A percentile compares a stretch with the other conserved stretches of the same genome.
Conservation (phyloP, 2,329 filamentous ascomycete species). For the Apiospora arundinis region DNA sequence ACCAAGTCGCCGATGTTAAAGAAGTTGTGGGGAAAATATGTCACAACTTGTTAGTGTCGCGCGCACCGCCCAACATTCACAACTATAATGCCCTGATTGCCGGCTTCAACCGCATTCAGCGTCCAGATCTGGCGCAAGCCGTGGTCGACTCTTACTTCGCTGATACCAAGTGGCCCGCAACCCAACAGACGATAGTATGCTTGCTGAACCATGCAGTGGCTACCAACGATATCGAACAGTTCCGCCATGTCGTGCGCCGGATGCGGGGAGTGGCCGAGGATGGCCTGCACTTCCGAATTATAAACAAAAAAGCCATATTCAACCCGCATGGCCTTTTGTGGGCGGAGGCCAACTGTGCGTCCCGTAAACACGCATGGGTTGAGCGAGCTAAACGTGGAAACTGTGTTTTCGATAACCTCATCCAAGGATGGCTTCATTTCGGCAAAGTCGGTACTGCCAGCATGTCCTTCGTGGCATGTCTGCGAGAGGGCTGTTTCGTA, state of each 20-base stretch:
- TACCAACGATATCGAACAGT: conserved; percentile 47
- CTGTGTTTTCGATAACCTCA: conserved; percentile 51
- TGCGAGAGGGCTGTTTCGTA: conserved; percentile 33
- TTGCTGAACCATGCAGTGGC: conserved; percentile 58
- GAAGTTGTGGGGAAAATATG: conserved; percentile 54
- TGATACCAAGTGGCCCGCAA: conserved; percentile 51
- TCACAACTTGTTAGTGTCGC: conserved; percentile 70
- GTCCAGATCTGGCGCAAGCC: conserved; percentile 57
- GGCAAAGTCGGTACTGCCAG: conserved; percentile 37
- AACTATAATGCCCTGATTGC: conserved; percentile 75
- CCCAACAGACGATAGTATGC: conserved; percentile 54
- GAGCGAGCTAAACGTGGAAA: conserved; percentile 47
- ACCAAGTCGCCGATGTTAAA: conserved; percentile 31
- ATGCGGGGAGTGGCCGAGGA: conserved; percentile 50
- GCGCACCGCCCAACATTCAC: conserved; percentile 67
- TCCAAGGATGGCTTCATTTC: conserved; percentile 56
- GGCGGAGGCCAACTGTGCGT: conserved; percentile 37
- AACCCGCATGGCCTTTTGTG: conserved; percentile 34
- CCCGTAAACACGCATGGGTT: conserved; percentile 40
- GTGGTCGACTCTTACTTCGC: conserved; percentile 59
- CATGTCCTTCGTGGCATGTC: conserved; percentile 37
- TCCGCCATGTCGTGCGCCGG: conserved; percentile 52
- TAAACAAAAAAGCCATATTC: conserved; percentile 39
- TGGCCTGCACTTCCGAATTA: conserved; percentile 31
- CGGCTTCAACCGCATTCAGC: conserved; percentile 63